Evolutionary conservation across 2,329 filamentous ascomycete genomes (phyloP), one percentile per base, ranked within the genome.

Genomic region (Alternaria consortialis): DNA sequence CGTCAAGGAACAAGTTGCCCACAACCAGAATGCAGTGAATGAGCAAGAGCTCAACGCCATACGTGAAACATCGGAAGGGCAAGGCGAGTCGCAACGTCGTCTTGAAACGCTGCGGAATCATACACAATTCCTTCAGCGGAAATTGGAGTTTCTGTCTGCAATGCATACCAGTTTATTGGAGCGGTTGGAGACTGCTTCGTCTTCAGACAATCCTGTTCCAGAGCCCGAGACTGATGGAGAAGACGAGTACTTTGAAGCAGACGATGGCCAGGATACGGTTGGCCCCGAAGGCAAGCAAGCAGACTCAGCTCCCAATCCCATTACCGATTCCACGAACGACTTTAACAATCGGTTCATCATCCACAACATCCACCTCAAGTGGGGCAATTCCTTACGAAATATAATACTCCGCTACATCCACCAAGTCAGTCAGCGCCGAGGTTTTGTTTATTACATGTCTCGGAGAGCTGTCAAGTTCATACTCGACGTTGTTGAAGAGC

Each of bases 291-390:
- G 67, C 3, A 75, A 75, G 46, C 86, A 84, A 13, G 82, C 90
- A 54, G 89, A 92, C 65, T 86, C 29, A 11, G 20, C 53, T 42
- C 46, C 90, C 2, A 88, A 89, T 3, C 87, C 90, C 1, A 87
- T 90, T 4, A 87, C 91, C 15, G 93, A 97, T 67, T 94, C 94
- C 68, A 90, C 92, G 50, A 97, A 91, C 77, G 94, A 98, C 75
- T 99, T 97, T 83, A 95, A 96, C 77, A 99, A 99, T 74, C 91
- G 95, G 2, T 99, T 99, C 82, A 94, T 98, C 70, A 91, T 99
- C 53, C 95, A 99, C 83, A 99, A 99, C 72, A 87, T 96, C 76
- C 95, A 99, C 74, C 83, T 99, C 58, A 99, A 99, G 79, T 99
- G 95, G 95, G 98, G 97, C 81, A 99, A 99, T 71, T 88, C 94